These are phyloP conservation scores for Lipomyces sp. DNA, from an alignment of 805 yeast species.

Conservation along the genomic window DNA sequence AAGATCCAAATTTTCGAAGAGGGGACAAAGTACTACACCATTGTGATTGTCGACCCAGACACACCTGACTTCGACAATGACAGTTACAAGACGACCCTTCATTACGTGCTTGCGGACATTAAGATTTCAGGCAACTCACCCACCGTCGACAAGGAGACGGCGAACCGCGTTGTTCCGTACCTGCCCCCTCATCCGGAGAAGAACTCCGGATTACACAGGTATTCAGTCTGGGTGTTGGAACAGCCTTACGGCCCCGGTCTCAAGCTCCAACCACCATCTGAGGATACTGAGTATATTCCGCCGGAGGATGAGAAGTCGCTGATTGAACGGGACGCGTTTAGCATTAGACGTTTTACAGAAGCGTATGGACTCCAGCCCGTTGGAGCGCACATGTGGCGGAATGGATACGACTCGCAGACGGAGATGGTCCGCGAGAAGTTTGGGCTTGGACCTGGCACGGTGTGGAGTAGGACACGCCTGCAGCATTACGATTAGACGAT, in stretches of 20 bases:
- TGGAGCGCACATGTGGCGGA: slow-evolving; percentile 93
- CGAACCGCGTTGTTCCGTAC: slow-evolving; percentile 55
- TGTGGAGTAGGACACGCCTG: slow-evolving; percentile 41
- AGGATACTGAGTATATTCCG: slow-evolving; percentile 9
- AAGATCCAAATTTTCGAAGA: slow-evolving; percentile 68
- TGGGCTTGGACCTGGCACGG: slow-evolving; percentile 71
- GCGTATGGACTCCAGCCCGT: slow-evolving; percentile 61
- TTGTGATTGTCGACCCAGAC: slow-evolving; percentile 87
- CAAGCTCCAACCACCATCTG: slow-evolving; percentile 4
- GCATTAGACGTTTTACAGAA: slow-evolving; percentile 66
- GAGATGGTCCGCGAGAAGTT: slow-evolving; percentile 63
- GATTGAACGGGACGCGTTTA: slow-evolving; percentile 51
- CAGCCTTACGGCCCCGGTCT: slow-evolving; percentile 45
- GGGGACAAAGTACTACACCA: slow-evolving; percentile 60
- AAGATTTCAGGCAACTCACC: slow-evolving; percentile 34
- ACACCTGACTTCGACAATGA: slow-evolving; percentile 72
- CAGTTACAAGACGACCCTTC: slow-evolving; percentile 65
- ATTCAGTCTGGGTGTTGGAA: slow-evolving; percentile 85
- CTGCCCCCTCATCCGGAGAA: slow-evolving; percentile 86
- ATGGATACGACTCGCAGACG: slow-evolving; percentile 73
- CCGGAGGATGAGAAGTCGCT: slow-evolving; percentile 21
- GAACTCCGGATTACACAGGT: slow-evolving; percentile 78
- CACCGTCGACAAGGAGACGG: slow-evolving; percentile 36
- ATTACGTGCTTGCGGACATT: slow-evolving; percentile 20
- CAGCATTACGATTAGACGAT: slow-evolving; percentile 13